Conservation (phyloP, 2,329 filamentous ascomycete species). For the Hypoxylon sp. region DNA sequence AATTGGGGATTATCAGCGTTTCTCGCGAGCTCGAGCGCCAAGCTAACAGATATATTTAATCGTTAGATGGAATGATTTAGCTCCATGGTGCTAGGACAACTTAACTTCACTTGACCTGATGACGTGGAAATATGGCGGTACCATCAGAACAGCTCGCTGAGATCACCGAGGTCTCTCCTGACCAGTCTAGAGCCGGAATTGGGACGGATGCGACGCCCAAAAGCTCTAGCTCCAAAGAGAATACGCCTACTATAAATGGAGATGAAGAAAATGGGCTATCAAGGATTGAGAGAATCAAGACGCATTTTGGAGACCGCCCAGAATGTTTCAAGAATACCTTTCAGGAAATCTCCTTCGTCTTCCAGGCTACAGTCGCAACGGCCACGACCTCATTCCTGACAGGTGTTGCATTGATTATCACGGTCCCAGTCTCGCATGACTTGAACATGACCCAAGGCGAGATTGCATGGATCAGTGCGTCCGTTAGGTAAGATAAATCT, state of each 20-base stretch:
- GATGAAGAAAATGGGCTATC: constrained; percentile 44
- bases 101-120: not conserved
- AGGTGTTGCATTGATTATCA: constrained; percentile 73
- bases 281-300: constrained; percentile 45
- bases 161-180: constrained; percentile 33
- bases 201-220: constrained; percentile 22
- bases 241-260: constrained; percentile 2
- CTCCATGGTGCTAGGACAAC: not conserved
- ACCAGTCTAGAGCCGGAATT: constrained; percentile 16
- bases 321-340: constrained; percentile 73
- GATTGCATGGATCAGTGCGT: constrained; percentile 77
- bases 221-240: constrained; percentile 24
- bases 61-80: not conserved
- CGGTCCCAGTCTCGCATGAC: constrained; percentile 71
- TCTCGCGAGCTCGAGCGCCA: constrained; percentile 10
- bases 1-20: constrained; percentile 17
- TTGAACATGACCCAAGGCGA: constrained; percentile 75
- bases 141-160: constrained; percentile 27
- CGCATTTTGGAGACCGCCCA: constrained; percentile 61
- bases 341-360: constrained; percentile 75
- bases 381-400: constrained; percentile 73
- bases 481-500: constrained; percentile 64
- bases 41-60: constrained; percentile 9
- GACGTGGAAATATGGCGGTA: constrained; percentile 23
- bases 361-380: constrained; percentile 77